A percentile compares a stretch with the other conserved stretches of the same genome.
phyloP scores from a whole-genome alignment of 495 filamentous ascomycete species.

The Aspergillus kassunensis region DNA sequence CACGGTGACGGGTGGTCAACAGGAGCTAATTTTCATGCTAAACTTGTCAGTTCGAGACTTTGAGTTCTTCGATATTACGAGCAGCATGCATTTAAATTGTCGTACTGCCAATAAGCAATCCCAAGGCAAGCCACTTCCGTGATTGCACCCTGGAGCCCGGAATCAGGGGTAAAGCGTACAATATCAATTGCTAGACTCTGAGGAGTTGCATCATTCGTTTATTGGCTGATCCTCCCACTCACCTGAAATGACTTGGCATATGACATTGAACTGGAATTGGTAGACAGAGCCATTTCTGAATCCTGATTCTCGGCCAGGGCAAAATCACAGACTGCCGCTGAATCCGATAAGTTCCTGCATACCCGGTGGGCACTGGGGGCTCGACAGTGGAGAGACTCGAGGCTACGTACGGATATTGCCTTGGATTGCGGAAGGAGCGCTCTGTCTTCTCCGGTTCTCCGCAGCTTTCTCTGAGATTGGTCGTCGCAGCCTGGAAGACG shows the following conservation, averaged over 20 bases:
- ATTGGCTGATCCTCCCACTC: not conserved
- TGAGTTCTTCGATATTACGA: no score
- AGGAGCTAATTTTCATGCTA: not conserved
- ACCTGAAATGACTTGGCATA: not conserved
- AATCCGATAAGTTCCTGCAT: not conserved
- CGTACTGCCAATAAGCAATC: not conserved
- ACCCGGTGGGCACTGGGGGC: no score
- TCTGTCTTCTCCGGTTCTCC: not conserved
- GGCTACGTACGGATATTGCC: no score
- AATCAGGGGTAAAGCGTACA: not conserved
- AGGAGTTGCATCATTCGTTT: no score
- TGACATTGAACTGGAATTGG: not conserved
- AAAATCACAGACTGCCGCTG: no score
- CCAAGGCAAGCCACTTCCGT: constrained; percentile 1
- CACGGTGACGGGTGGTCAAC: not conserved
- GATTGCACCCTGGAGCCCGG: not conserved
- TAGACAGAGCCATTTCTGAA: not conserved
- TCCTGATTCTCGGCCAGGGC: no score
- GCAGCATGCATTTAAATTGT: no score
- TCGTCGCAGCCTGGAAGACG: not conserved
- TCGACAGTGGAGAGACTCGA: no score
- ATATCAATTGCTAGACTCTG: no score
- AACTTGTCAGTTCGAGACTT: not conserved
- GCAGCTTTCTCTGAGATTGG: not conserved
- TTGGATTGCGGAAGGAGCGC: not conserved